Evolutionary conservation across 352 stramenopile species (phyloP).

Genomic region (Peronospora destructor): DNA sequence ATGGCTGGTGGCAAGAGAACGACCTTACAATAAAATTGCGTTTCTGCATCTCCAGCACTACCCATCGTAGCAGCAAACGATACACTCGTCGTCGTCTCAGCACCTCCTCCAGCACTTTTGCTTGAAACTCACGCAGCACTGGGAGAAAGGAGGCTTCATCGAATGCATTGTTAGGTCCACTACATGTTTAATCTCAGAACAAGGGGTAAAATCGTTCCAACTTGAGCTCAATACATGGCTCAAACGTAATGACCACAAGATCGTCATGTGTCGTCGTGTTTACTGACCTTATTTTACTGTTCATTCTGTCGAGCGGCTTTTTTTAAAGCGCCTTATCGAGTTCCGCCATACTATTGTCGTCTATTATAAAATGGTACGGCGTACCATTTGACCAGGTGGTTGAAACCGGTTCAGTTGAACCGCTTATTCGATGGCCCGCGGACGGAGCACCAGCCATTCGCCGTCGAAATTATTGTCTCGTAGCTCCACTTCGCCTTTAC

Average conservation of each 20-base stretch:
- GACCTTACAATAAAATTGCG: slow-evolving; percentile 22
- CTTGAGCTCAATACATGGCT: slow-evolving; percentile 20
- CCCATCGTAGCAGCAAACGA: slow-evolving; percentile 43
- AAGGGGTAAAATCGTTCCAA: slow-evolving; percentile 9
- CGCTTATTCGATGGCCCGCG: slow-evolving; percentile 24
- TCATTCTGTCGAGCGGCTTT: no score
- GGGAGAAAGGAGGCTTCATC: slow-evolving; percentile 10
- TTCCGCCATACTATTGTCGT: no score
- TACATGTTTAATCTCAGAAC: slow-evolving; percentile 6
- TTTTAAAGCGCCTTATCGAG: no score
- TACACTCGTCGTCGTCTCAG: slow-evolving; percentile 48
- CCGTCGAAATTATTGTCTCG: slow-evolving; percentile 9
- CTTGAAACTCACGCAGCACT: slow-evolving; percentile 37
- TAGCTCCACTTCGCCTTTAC: slow-evolving; percentile 84
- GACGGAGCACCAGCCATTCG: slow-evolving; percentile 59
- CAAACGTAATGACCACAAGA: slow-evolving; percentile 25
- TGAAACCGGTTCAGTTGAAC: slow-evolving; percentile 23
- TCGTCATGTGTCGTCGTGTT: slow-evolving; percentile 4
- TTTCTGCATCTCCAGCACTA: slow-evolving; percentile 50
- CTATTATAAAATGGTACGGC: slow-evolving; percentile 2
- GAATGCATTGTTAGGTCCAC: background rate
- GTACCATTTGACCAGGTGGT: slow-evolving; percentile 2
- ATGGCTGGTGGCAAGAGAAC: slow-evolving; percentile 21
- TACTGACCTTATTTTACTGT: no score
- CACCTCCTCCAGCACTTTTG: slow-evolving; percentile 58